These are phyloP conservation scores for Hypomyces rosellus DNA, from an alignment of 2,329 filamentous ascomycete species.

Conservation along the genomic window DNA sequence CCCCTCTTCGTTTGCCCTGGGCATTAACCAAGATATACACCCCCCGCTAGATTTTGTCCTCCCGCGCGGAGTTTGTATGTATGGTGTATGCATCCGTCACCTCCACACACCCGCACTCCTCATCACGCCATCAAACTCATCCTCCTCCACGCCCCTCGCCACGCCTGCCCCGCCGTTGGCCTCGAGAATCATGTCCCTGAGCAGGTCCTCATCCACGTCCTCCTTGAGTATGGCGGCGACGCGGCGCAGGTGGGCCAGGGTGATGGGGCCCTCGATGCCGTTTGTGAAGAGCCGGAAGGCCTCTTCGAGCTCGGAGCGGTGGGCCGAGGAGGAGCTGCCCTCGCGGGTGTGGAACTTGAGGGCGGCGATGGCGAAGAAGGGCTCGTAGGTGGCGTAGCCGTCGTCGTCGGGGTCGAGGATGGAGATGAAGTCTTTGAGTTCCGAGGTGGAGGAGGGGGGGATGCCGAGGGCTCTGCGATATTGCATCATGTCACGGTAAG, in stretches of 20 bases:
- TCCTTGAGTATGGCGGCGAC: constrained; percentile 80
- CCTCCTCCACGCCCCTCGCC: constrained; percentile 62
- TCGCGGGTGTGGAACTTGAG: constrained; percentile 67
- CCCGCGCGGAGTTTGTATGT: no score
- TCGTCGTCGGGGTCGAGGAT: constrained; percentile 77
- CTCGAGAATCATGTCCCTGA: constrained; percentile 92
- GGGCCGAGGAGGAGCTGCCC: constrained; percentile 46
- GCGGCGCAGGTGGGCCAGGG: constrained; percentile 67
- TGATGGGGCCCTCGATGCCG: constrained; percentile 55
- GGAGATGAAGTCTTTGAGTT: constrained; percentile 70
- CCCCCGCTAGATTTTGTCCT: no score
- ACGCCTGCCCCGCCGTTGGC: constrained; percentile 77
- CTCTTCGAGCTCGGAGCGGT: constrained; percentile 64
- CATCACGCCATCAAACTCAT: constrained; percentile 86
- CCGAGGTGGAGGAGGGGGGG: constrained; percentile 53
- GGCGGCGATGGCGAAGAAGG: constrained; percentile 83
- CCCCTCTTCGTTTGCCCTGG: not conserved
- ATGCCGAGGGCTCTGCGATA: constrained; percentile 77
- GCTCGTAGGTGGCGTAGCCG: constrained; percentile 70
- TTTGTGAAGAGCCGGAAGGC: constrained; percentile 78
- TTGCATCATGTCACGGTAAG: no score
- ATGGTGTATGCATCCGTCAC: constrained; percentile 34
- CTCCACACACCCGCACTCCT: constrained; percentile 75
- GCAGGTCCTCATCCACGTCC: constrained; percentile 72
- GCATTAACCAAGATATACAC: not conserved